Evolutionary conservation across 495 filamentous ascomycete genomes (phyloP).

Genomic region (Aspergillus bridgeri): DNA sequence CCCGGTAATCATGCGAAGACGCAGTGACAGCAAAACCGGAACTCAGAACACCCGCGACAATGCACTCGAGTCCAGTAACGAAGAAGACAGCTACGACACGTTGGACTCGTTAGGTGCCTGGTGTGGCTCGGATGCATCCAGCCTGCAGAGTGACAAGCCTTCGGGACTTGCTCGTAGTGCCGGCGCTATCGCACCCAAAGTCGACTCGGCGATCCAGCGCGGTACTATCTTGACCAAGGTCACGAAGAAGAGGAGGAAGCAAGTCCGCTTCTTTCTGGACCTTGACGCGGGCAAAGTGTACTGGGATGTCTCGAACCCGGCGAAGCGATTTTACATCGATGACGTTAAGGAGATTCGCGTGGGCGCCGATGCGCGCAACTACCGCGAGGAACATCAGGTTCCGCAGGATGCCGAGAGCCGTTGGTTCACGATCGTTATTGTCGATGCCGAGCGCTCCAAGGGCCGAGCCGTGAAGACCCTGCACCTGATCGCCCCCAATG

Average conservation of each 20-base stretch:
- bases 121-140: conserved; percentile 39
- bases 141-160: conserved; percentile 36
- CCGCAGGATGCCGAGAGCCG: conserved; percentile 57
- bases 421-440: conserved; percentile 88
- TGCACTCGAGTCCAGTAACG: conserved; percentile 49
- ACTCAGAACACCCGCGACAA: conserved; percentile 51
- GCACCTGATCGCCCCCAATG: conserved; percentile 75
- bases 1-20: conserved; percentile 78
- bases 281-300: conserved; percentile 76
- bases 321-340: conserved; percentile 87
- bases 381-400: conserved; percentile 77
- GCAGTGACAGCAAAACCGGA: conserved; percentile 80
- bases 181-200: conserved; percentile 60
- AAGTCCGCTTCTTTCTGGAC: conserved; percentile 73
- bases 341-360: conserved; percentile 87
- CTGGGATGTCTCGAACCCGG: conserved; percentile 76
- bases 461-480: conserved; percentile 68
- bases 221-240: conserved; percentile 78
- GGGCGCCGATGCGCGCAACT: conserved; percentile 82
- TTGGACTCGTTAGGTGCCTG: conserved; percentile 37
- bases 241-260: conserved; percentile 74
- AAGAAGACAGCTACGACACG: conserved; percentile 63
- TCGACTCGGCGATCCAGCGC: conserved; percentile 65
- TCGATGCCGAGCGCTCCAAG: conserved; percentile 63
- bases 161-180: conserved; percentile 30